A percentile compares a stretch with the other conserved stretches of the same genome.
Conservation (phyloP, 2,329 filamentous ascomycete genomes). For the Scopulariopsis brevicaulis region DNA sequence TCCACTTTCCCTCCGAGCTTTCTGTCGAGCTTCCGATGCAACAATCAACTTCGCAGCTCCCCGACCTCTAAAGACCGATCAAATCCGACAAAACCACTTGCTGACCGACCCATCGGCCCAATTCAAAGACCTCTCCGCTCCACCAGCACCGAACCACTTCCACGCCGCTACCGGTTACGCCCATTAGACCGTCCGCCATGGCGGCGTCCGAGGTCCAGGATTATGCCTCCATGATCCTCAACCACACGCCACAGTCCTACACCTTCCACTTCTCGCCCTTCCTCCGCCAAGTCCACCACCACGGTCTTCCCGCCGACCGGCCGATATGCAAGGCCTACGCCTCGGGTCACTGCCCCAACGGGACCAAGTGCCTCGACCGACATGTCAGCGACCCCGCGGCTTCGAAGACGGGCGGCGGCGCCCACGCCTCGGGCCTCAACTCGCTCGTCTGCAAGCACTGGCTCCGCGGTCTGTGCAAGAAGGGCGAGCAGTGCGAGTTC, state of each 20-base stretch:
- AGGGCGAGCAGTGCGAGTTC: conserved; percentile 94
- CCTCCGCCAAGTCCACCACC: conserved; percentile 71
- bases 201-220: conserved; percentile 14
- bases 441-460: conserved; percentile 97
- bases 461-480: conserved; percentile 94
- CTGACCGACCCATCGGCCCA: no score
- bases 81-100: neutral
- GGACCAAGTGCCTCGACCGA: conserved; percentile 73
- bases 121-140: neutral
- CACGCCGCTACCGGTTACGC: neutral
- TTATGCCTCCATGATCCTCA: conserved; percentile 36
- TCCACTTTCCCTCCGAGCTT: neutral
- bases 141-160: neutral
- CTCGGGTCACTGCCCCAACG: conserved; percentile 77
- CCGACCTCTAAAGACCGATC: neutral
- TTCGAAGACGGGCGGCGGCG: conserved; percentile 13
- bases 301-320: conserved; percentile 67
- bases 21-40: neutral
- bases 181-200: conserved; percentile 6
- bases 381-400: conserved; percentile 43
- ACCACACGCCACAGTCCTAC: conserved; percentile 44
- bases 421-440: conserved; percentile 48
- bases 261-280: conserved; percentile 80
- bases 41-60: neutral
- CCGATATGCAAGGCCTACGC: conserved; percentile 80